phyloP scores from a whole-genome alignment of 257 asterid species.

The Solanum chmielewskii region DNA sequence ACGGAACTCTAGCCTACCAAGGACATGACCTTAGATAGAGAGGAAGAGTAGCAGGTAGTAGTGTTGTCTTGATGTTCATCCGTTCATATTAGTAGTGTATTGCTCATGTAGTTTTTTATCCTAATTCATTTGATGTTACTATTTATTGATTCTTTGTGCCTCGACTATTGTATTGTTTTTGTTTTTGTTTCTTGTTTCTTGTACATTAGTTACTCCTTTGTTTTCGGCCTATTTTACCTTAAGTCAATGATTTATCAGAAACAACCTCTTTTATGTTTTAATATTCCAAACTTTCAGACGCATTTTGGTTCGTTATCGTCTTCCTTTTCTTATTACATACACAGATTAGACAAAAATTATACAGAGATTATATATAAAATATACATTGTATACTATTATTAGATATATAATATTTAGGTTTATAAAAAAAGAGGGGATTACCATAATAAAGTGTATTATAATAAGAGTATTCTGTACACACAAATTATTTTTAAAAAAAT shows the following conservation, averaged over 20 bases:
- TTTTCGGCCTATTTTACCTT: not conserved
- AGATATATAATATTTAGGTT: not conserved
- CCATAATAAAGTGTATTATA: too few relatives aligned
- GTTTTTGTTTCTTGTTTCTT: too few relatives aligned
- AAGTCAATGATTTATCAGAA: too few relatives aligned
- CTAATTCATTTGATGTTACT: not conserved
- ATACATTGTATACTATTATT: not conserved
- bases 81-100: too few relatives aligned
- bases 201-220: not conserved
- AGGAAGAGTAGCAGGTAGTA: not conserved
- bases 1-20: not conserved
- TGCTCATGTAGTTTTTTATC: not conserved
- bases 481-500: too few relatives aligned
- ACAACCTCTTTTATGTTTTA: accelerated
- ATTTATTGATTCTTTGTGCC: not conserved
- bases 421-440: too few relatives aligned
- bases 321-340: not conserved
- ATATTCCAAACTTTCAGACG: not conserved
- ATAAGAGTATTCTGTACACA: too few relatives aligned
- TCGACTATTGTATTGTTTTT: not conserved
- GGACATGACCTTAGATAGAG: not conserved
- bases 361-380: too few relatives aligned
- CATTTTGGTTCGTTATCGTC: not conserved
- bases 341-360: too few relatives aligned
- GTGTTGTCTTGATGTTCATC: not conserved